Base-by-base conservation (phyloP, 2,329 filamentous ascomycete species). In the Colletotrichum siamense region DNA sequence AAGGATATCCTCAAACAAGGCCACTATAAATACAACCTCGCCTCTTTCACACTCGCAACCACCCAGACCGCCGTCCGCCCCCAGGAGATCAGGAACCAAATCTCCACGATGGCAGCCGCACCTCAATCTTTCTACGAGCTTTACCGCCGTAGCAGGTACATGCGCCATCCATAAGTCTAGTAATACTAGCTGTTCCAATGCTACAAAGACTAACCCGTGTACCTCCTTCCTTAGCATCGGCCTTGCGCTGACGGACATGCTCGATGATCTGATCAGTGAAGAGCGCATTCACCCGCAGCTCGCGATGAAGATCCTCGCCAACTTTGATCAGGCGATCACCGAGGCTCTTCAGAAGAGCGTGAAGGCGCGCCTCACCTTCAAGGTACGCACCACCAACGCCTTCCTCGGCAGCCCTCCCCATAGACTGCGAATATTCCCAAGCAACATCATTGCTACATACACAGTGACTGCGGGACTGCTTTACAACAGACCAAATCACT, bases 91-190 rank as follows among this genome's bases (percentile, higher is more conserved):
- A 69, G 32, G 30, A 66, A 44, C 10, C 59, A 49, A 77, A 66
- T 69, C 69, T 71, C 72, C 79, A 84, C 78, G 78, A 91, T 91
- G 86, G 87, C 90, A 74, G 85, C 87, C 64, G 86, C 84, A 77
- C 86, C 85, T 78, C 90, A 92, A 84, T 90, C 90, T 39, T 93
- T 91, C 89, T 99, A 99, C 87, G 97, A 99, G 92, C 93, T 99
- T 83, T 99, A 99, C 87, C 95, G 97, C 82, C 94, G 96, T 89
- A 98, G 96, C 92, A 99, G 96, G 97, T 99, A 95, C 86, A 86
- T 72, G 78, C 79, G 80, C 80, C 79, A 78, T 79, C 75, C 76
- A 78, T 77, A 77, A 77, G 81, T 81, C 80, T 84, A 82, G 82
- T 81, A 32, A 79, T 77, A 79, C 73, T 77, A 69, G 66, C 69